These are phyloP conservation scores for Crithidia thermophila DNA, from an alignment of 208 protist genomes.

Conservation along the genomic window DNA sequence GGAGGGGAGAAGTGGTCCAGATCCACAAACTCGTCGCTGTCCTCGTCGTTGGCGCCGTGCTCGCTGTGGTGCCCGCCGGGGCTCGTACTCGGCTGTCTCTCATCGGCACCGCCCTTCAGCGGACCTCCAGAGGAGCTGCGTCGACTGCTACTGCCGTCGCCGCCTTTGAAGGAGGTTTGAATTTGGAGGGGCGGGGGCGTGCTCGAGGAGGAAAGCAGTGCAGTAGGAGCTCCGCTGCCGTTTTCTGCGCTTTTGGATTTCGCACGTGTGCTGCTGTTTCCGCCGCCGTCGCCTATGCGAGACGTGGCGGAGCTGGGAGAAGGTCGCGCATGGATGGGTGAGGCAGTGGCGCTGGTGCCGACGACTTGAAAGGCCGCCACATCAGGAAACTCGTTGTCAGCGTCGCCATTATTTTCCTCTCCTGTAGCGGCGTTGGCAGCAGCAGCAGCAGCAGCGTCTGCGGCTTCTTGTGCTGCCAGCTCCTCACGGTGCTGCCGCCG, in stretches of 20 bases:
- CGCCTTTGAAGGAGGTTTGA: background rate
- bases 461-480: background rate
- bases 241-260: background rate
- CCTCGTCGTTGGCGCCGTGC: background rate
- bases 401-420: background rate
- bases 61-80: background rate
- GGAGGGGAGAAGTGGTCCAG: background rate
- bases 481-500: constrained; percentile 33
- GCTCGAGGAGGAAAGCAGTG: no score
- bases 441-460: background rate
- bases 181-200: background rate
- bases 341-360: background rate
- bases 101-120: background rate
- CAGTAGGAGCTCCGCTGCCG: no score
- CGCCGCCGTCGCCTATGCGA: background rate
- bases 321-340: background rate
- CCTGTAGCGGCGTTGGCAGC: background rate
- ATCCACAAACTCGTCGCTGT: constrained; percentile 17
- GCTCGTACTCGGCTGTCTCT: no score
- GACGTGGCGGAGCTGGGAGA: constrained; percentile 8
- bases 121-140: background rate
- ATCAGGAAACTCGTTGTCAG: constrained; percentile 30
- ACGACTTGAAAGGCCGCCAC: constrained; percentile 14
- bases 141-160: background rate
- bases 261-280: background rate